Base-by-base conservation (phyloP, 2,329 filamentous ascomycete genomes). In the Penicillium sp. region DNA sequence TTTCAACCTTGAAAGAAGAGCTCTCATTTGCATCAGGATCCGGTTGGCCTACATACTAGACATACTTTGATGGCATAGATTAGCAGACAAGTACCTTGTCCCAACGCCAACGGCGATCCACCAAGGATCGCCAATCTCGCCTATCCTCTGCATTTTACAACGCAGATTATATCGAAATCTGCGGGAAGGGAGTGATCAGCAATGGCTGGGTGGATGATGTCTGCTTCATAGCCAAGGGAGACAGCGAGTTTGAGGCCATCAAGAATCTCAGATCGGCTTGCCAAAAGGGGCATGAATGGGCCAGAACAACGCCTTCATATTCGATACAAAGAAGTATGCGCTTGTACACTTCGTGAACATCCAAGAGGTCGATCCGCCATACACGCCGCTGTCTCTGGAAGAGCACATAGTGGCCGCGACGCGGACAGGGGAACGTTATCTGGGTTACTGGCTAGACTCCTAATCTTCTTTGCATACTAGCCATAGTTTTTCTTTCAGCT, bases 121-220 rank as follows among this genome's bases (percentile, higher is more conserved):
- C 2, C 22, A 44, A 0, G 27, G 51, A 3, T 10, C 22, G 24
- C 41, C 22, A 44, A 44, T 44, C 2, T 44, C 63, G 1, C 69
- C 62, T 5, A 69, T 72, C 24, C 65, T 70, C 27, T 72, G 65
- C 53, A 60, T 71, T 72, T 54, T 73, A 69, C 35, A 70, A 71
- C 33, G 61, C 62, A 27, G 63, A 70, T 43, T 59, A 72, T 0
- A 55, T 71, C 9, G 63, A 70, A 40, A 39, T 27, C 27, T 60
- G 52, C 37, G 39, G 18, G 16, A 19, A 19, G 3, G 16, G 16
- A 44, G 18, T 18, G 22, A 44, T 2, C 22, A 19, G 41, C 18
- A n/a, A 44, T 11, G 56, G 62, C 13, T 63, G 41, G 53, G 60
- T 63, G 1, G 58, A 65, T 24, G 54, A 65, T 50, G 54, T 10